These are phyloP conservation scores for Sporothrix sp. DNA, from an alignment of 2,329 filamentous ascomycete genomes.

Conservation along the genomic window DNA sequence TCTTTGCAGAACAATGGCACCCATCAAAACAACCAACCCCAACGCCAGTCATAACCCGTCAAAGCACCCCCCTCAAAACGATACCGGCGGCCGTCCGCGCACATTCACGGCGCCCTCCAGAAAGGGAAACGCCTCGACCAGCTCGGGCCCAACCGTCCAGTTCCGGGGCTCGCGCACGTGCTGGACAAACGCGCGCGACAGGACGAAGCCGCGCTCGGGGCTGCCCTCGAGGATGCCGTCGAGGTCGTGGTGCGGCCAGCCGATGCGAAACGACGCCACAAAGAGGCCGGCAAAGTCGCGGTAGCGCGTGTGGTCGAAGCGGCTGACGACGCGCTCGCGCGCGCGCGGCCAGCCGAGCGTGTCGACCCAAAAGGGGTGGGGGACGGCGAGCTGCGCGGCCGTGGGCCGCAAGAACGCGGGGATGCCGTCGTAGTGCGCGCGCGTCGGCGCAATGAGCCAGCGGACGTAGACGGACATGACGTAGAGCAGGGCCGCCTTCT, in stretches of 20 bases:
- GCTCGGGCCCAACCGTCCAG: conserved; percentile 13
- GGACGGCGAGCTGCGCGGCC: conserved; percentile 8
- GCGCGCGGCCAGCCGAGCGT: conserved; percentile 11
- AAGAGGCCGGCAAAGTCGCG: conserved; percentile 5
- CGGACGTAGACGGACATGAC: conserved; percentile 10
- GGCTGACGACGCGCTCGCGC: conserved; percentile 10
- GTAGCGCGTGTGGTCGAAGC: conserved; percentile 9
- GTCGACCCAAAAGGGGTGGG: conserved; percentile 14
- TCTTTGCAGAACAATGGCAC: no score
- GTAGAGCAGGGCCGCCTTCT: conserved; percentile 11
- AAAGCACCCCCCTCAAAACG: neutral
- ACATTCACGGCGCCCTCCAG: conserved; percentile 12
- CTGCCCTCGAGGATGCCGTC: conserved; percentile 10
- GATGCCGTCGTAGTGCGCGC: conserved; percentile 13
- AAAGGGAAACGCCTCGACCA: conserved; percentile 12
- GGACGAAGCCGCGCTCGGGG: neutral
- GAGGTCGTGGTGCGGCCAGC: conserved; percentile 6
- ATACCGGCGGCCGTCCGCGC: neutral
- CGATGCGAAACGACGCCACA: conserved; percentile 6
- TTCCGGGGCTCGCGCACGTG: conserved; percentile 11
- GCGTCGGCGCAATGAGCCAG: conserved; percentile 11
- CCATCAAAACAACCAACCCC: no score
- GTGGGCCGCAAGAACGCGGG: conserved; percentile 13
- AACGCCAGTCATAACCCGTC: no score
- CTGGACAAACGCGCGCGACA: conserved; percentile 11